Base-by-base conservation (phyloP, 306 rosid species). In the Cucurbita argyrosperma region DNA sequence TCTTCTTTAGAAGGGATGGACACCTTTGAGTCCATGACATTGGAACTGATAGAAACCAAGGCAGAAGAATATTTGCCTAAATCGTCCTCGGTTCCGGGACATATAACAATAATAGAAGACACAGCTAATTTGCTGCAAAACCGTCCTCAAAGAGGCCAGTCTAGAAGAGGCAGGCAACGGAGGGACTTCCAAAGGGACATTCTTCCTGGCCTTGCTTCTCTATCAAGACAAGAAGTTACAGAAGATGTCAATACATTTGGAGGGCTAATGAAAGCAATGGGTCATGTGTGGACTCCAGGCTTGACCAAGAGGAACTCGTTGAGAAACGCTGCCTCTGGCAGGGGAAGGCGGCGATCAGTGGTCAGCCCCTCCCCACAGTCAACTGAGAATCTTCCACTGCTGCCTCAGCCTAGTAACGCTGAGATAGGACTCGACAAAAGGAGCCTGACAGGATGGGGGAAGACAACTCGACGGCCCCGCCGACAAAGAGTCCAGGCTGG, bases 161-260 rank as follows among this genome's bases (percentile, higher is more conserved):
- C 92, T 49, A 87, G 96, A 77, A 83, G 99, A 79, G 96, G 99
- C 74, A 83, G 97, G 84, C 97, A 91, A 84, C 80, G 89, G 75
- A 87, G 92, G 88, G 99, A 94, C 77, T 94, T 94, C 85, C 99
- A 94, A 82, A 86, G 96, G 86, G 99, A 94, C 82, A 89, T 91
- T 78, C 99, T 94, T 77, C 99, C 99, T 0, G 90, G 96, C 75
- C 91, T 94, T 53, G 62, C 83, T 38, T 88, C 99, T 74, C 79
- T 94, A 64, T 91, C 97, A 19, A 88, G 97, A 86, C 90, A 89
- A 54, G 96, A 94, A 82, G 99, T 94, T 55, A 89, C 96, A n/a
- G 99, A 94, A 82, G 99, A 94, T 85, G 88, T 94, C 76, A 97
- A 94, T 80, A 88, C 86, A 66, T 94, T 94, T 80, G 97, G 96